Base-by-base conservation (phyloP, 2,329 filamentous ascomycete species). In the Epichloe gansuensis region DNA sequence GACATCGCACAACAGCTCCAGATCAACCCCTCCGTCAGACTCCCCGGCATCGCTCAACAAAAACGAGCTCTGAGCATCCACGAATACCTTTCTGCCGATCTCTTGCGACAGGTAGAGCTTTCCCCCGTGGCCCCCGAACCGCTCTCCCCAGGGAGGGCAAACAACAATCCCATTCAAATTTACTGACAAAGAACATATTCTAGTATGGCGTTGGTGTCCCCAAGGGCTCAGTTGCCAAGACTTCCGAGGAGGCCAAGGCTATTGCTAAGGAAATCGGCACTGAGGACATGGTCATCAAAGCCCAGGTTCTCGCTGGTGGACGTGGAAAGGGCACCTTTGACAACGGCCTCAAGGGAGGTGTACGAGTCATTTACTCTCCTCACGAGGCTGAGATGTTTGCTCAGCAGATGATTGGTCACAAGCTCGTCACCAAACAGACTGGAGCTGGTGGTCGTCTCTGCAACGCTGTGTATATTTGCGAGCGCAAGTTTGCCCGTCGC, bases 241-340 rank as follows among this genome's bases (percentile, higher is more conserved):
- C 76, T 57, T 81, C 86, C 47, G 81, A 84, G 64, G 93, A 97
- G 77, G 93, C 93, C 60, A 91, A 96, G 80, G 77, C 81, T 63
- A 81, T 97, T 65, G 93, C 93, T 54, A 90, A 91, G 75, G 76
- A 84, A 60, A 93, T 98, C 66, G 87, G 89, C 76, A 85, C 80
- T 64, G 91, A 95, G 68, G 93, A 98, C 71, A 91, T 96, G 82
- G 93, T 98, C 63, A 97, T 98, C 81, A 98, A 98, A 82, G 93
- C 93, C 57, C 93, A 98, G 77, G 93, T 98, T 56, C 86, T 98
- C 57, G 93, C 93, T 57, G 93, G 93, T 74, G 93, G 93, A 59
- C 87, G 93, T 77, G 93, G 93, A 74, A 98, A 98, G 80, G 93
- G 93, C 62, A 85, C 83, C 63, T 98, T 98, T 68, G 89, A 95